These are phyloP conservation scores for Claviceps purpurea DNA, from an alignment of 2,329 filamentous ascomycete species.

Conservation along the genomic window DNA sequence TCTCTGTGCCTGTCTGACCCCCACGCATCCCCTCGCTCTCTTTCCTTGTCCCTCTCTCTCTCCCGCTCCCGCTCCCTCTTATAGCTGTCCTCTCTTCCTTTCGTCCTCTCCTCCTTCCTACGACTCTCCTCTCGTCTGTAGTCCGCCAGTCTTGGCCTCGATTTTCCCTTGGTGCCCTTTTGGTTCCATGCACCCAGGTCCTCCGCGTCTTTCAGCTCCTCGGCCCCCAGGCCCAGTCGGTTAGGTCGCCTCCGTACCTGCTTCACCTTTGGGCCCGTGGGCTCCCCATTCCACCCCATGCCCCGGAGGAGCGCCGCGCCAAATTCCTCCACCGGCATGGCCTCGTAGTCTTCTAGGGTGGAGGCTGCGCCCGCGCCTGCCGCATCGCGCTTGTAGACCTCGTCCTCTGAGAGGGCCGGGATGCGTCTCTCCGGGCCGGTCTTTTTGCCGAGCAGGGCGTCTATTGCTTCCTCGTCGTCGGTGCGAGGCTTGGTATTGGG, in stretches of 20 bases:
- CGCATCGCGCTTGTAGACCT: slow-evolving; percentile 59
- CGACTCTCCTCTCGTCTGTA: slow-evolving; percentile 32
- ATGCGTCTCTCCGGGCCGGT: slow-evolving; percentile 36
- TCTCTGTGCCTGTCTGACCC: slow-evolving; percentile 13
- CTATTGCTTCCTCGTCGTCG: slow-evolving; percentile 44
- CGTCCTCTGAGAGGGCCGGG: slow-evolving; percentile 39
- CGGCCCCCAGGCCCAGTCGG: slow-evolving; percentile 78
- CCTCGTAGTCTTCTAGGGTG: slow-evolving; percentile 71
- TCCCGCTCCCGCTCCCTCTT: slow-evolving; percentile 27
- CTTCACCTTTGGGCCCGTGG: slow-evolving; percentile 39
- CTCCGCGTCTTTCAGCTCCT: slow-evolving; percentile 56
- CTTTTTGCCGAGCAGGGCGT: slow-evolving; percentile 49
- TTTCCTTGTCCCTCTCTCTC: slow-evolving; percentile 24
- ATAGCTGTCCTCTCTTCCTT: slow-evolving; percentile 30
- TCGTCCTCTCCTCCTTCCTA: slow-evolving; percentile 28
- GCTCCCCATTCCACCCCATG: slow-evolving; percentile 83
- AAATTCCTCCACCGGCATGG: slow-evolving; percentile 88
- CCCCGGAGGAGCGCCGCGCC: slow-evolving; percentile 79
- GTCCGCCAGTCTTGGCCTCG: slow-evolving; percentile 34
- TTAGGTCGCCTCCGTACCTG: slow-evolving; percentile 62
- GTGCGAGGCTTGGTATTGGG: neutral
- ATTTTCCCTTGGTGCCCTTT: slow-evolving; percentile 37
- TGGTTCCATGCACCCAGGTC: slow-evolving; percentile 75
- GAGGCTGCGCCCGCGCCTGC: slow-evolving; percentile 59
- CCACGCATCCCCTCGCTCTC: slow-evolving; percentile 24